Evolutionary conservation across 177 flowering plant genomes (phyloP).

Genomic region (Vitis hybrid): DNA sequence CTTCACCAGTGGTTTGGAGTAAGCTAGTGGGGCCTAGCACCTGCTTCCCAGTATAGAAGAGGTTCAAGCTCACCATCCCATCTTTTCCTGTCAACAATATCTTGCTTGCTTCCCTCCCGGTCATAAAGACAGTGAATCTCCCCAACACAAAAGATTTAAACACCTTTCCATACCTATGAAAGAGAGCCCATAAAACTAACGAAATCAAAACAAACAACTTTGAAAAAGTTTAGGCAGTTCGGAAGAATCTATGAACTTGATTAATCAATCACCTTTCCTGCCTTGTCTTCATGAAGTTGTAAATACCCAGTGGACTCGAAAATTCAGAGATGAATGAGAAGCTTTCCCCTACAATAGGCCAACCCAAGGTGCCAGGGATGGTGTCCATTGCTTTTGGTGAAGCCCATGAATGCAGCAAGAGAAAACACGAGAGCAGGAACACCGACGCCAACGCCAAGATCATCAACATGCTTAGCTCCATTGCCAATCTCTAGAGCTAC

Average conservation of each 20-base stretch:
- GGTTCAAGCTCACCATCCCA: constrained; percentile 69
- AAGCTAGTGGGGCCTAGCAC: constrained; percentile 65
- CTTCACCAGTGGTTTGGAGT: constrained; percentile 62
- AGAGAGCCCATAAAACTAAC: background rate
- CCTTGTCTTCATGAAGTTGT: constrained; percentile 57
- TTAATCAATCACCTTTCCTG: constrained; percentile 45
- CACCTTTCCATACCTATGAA: constrained; percentile 58
- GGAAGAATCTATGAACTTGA: background rate
- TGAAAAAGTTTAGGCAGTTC: background rate
- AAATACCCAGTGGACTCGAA: constrained; percentile 58
- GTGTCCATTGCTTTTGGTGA: constrained; percentile 38
- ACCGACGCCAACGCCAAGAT: constrained; percentile 16
- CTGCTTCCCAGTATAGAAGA: constrained; percentile 65
- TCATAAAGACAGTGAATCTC: constrained; percentile 57
- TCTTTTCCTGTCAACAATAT: constrained; percentile 63
- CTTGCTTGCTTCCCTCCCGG: constrained; percentile 69
- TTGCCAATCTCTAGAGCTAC: background rate
- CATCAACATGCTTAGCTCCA: constrained; percentile 27
- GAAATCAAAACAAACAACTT: background rate
- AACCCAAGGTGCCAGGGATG: constrained; percentile 63
- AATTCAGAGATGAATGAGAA: constrained; percentile 52
- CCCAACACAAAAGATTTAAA: constrained; percentile 57
- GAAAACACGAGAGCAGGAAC: constrained; percentile 13
- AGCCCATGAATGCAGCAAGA: constrained; percentile 27
- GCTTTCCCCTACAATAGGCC: constrained; percentile 68